Evolutionary conservation across 768 basidiomycete genomes (phyloP).

Genomic region (Hortiboletus flavorubellus): DNA sequence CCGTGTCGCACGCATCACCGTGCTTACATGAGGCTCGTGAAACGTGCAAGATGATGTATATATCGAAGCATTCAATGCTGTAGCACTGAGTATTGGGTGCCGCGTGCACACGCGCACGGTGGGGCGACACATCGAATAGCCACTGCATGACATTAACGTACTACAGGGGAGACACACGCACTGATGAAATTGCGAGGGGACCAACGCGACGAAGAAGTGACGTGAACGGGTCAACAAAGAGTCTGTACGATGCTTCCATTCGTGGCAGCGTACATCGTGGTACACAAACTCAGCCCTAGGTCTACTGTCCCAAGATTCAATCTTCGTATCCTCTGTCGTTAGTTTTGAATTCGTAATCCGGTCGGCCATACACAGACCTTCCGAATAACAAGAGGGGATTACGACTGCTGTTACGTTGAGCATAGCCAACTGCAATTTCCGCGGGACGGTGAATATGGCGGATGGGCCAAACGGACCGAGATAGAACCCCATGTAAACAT

Average conservation of each 20-base stretch:
- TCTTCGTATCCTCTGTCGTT: not conserved
- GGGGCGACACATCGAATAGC: not conserved
- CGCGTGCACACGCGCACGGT: not conserved
- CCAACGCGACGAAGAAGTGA: not conserved
- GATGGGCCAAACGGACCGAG: not conserved
- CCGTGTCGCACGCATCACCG: not conserved
- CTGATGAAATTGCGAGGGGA: not conserved
- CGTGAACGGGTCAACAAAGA: not conserved
- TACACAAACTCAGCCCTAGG: not conserved
- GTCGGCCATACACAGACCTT: not conserved
- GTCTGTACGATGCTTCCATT: not conserved
- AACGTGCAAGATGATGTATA: constrained; percentile 2
- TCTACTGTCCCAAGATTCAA: not conserved
- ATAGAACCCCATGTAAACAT: constrained; percentile 1
- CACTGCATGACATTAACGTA: not conserved
- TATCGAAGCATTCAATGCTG: not conserved
- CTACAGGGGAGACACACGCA: not conserved
- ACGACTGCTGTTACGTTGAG: constrained; percentile 5
- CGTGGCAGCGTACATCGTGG: not conserved
- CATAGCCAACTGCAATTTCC: constrained; percentile 22
- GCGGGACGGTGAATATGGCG: not conserved
- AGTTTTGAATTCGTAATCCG: constrained; percentile 10
- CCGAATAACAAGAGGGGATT: not conserved
- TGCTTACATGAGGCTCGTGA: constrained; percentile 1
- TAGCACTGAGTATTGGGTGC: too few species aligned